Evolutionary conservation across 1,284 basidiomycete species (phyloP).

Genomic region (Cutaneotrichosporon cavernicola): DNA sequence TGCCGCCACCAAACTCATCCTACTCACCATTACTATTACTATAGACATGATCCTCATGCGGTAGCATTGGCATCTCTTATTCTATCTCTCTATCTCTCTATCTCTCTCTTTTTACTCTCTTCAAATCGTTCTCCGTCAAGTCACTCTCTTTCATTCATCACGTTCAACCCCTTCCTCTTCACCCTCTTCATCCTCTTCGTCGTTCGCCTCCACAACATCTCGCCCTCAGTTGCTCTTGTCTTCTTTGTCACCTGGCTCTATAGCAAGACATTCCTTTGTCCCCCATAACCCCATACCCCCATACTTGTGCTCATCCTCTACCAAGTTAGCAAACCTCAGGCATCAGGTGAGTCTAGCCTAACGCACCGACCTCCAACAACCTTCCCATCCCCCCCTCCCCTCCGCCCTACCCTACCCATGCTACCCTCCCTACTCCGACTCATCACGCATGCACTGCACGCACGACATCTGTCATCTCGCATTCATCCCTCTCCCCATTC

Average conservation of each 20-base stretch:
- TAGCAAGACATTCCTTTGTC: background rate
- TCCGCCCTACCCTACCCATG: too few relatives aligned
- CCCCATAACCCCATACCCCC: too few relatives aligned
- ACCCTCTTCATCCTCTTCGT: conserved; percentile 9
- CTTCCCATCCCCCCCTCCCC: background rate
- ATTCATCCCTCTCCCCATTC: background rate
- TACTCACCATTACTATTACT: background rate
- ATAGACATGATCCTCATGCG: background rate
- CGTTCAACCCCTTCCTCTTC: background rate
- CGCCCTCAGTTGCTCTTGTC: conserved; percentile 14
- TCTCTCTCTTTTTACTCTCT: background rate
- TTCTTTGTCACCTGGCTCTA: too few relatives aligned
- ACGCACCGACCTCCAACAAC: background rate
- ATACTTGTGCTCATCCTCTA: too few relatives aligned
- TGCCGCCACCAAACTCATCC: conserved; percentile 1
- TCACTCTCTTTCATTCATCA: background rate
- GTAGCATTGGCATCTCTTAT: background rate
- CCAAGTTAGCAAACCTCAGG: too few relatives aligned
- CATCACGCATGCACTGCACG: background rate
- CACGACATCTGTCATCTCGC: background rate
- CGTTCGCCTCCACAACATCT: background rate
- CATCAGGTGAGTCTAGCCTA: background rate
- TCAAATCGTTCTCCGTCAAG: background rate
- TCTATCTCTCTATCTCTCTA: background rate
- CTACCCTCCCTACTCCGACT: background rate